These are phyloP conservation scores for Aotearoamyces nothofagi DNA, from an alignment of 2,329 filamentous ascomycete species.

Conservation along the genomic window DNA sequence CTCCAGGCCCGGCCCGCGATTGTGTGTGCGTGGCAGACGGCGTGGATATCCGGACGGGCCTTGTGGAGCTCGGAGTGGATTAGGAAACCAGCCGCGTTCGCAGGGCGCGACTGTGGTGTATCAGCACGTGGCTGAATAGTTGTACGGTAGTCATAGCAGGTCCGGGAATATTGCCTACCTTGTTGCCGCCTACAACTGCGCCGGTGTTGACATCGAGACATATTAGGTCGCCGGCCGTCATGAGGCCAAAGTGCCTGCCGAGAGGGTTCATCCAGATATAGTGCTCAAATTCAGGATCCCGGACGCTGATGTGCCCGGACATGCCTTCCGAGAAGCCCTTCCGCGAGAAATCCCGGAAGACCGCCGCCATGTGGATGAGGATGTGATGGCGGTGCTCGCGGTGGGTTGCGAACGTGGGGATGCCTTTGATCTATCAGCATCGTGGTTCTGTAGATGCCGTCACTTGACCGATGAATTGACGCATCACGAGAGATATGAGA, in stretches of 20 bases:
- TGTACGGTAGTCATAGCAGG: neutral
- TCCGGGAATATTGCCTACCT: slow-evolving; percentile 10
- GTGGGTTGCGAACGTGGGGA: slow-evolving; percentile 37
- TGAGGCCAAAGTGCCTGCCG: slow-evolving; percentile 46
- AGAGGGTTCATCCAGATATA: slow-evolving; percentile 58
- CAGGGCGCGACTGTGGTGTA: slow-evolving; percentile 30
- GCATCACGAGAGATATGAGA: neutral
- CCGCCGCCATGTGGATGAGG: slow-evolving; percentile 49
- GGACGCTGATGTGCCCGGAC: slow-evolving; percentile 50
- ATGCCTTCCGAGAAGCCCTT: slow-evolving; percentile 55
- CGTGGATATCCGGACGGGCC: slow-evolving; percentile 46
- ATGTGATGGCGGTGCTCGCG: slow-evolving; percentile 46
- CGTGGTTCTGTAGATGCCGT: neutral
- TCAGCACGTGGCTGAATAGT: too few relatives aligned
- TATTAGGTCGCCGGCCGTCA: slow-evolving; percentile 52
- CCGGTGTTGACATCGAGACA: slow-evolving; percentile 43
- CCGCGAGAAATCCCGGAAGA: slow-evolving; percentile 52
- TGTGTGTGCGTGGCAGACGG: slow-evolving; percentile 56
- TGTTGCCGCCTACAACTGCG: slow-evolving; percentile 48
- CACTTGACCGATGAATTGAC: neutral
- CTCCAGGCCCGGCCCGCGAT: slow-evolving; percentile 52
- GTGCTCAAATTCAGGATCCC: slow-evolving; percentile 45
- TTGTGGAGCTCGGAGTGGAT: slow-evolving; percentile 58
- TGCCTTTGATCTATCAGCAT: slow-evolving; percentile 26
- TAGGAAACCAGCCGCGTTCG: slow-evolving; percentile 53